A percentile compares a stretch with the other conserved stretches of the same genome.
Evolutionary conservation across 192 early-diverging fungal genomes (phyloP).

Genomic region (Umbelopsis isabellina): DNA sequence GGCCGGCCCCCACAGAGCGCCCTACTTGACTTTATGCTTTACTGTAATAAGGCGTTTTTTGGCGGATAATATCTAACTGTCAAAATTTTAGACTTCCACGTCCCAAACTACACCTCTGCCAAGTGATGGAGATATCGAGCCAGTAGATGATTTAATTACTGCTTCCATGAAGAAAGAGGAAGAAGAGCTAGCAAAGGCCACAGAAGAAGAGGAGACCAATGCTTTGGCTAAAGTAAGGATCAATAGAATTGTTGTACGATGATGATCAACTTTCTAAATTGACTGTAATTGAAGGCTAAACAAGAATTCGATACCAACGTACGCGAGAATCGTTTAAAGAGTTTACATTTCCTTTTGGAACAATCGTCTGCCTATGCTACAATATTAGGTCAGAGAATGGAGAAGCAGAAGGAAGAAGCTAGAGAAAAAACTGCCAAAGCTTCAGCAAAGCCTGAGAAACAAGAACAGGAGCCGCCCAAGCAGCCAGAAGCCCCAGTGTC

Average conservation of each 20-base stretch:
- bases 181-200: constrained; percentile 14
- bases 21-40: too few relatives aligned
- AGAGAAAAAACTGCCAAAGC: constrained; percentile 45
- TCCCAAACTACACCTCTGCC: constrained; percentile 16
- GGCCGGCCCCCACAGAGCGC: too few relatives aligned
- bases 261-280: constrained; percentile 1
- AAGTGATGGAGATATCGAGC: constrained; percentile 24
- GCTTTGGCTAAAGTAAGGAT: constrained; percentile 12
- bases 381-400: constrained; percentile 77
- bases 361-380: constrained; percentile 81
- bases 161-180: constrained; percentile 25
- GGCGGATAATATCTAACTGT: not conserved
- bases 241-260: not conserved
- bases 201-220: constrained; percentile 17
- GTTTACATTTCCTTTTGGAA: constrained; percentile 79
- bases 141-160: constrained; percentile 6
- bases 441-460: not conserved
- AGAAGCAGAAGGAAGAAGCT: constrained; percentile 73
- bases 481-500: constrained; percentile 1
- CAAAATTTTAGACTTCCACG: not conserved
- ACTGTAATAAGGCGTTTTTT: too few relatives aligned
- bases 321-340: constrained; percentile 68
- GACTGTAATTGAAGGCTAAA: constrained; percentile 50
- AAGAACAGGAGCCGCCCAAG: not conserved
- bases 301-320: constrained; percentile 62